Base-by-base conservation (phyloP, 768 basidiomycete species). In the Mycena chlorophos region DNA sequence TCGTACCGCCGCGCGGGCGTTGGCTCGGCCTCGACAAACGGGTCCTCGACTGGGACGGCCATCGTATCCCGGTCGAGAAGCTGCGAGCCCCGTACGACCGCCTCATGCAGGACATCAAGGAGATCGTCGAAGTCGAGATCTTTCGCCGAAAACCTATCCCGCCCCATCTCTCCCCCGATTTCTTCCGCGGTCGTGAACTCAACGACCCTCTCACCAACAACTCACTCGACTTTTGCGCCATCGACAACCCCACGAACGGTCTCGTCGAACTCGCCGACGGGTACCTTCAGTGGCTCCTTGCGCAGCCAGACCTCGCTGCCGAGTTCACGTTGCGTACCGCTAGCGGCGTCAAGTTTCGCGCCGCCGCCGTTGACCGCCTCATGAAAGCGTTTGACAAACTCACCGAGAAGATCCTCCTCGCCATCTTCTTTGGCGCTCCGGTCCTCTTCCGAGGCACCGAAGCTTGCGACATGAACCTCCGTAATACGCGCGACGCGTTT, bases 11-110 rank as follows among this genome's bases (percentile, higher is more conserved):
- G 6, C 20, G 22, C 12, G 47, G 54, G 10, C 49, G 49, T 20
- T 51, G 49, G 55, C 37, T 27, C 17, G 27, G 34, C 17, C 1
- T 38, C 28, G 3, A 45, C 17, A 22, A 16, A 25, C 20, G 39
- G 23, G 13, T 29, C 10, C 30, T 56, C 40, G 55, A 50, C 28
- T 56, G 55, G 49, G 50, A 51, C 6, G 54, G 55, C n/a, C 14
- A 30, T 26, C 17, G 25, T 12, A 22, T 55, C 17, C 19, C 1
- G 17, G 28, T 40, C 3, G 31, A 43, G 14, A 27, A 10, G 2
- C 23, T 56, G 1, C 13, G 26, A 25, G 16, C 5, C 2, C 55
- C 26, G 1, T 52, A 52, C 43, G 28, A 57, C 22, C 1, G 12
- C 8, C 46, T 52, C 17, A 38, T 57, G 12, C 2, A 16, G 17